Evolutionary conservation across 345 rosid genomes (phyloP).

Genomic region (Noccaea caerulescens): DNA sequence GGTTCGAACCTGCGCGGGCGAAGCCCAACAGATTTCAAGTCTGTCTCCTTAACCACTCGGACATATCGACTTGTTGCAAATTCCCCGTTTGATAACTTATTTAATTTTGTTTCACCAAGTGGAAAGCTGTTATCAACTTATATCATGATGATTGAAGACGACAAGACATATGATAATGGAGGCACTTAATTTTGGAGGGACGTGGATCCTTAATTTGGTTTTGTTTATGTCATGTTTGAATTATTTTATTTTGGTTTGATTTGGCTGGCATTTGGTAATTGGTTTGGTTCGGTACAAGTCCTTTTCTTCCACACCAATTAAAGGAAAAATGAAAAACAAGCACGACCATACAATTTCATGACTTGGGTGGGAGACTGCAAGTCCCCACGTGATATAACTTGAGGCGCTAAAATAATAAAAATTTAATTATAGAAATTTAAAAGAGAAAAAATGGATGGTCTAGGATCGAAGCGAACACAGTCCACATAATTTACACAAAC

Average conservation of each 20-base stretch:
- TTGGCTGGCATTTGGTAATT: background rate
- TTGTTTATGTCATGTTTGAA: background rate
- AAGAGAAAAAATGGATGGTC: slow-evolving; percentile 34
- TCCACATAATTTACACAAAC: slow-evolving; percentile 35
- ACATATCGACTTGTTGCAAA: slow-evolving; percentile 68
- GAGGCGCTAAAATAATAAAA: slow-evolving; percentile 18
- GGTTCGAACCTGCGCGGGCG: slow-evolving; percentile 89
- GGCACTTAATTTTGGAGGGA: background rate
- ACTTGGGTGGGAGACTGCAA: slow-evolving; percentile 14
- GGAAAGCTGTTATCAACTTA: background rate
- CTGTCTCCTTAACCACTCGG: slow-evolving; percentile 99
- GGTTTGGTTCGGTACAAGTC: slow-evolving; percentile 29
- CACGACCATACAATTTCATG: slow-evolving; percentile 17
- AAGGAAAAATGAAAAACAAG: background rate
- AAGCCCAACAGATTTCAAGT: slow-evolving; percentile 91
- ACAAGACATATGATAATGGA: background rate
- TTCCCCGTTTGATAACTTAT: accelerated
- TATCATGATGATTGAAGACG: background rate
- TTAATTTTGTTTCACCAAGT: background rate
- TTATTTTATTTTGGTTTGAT: background rate
- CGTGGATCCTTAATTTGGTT: slow-evolving; percentile 10
- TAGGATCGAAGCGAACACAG: slow-evolving; percentile 7
- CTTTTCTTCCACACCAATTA: slow-evolving; percentile 8
- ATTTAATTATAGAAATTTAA: too few species aligned
- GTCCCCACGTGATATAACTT: slow-evolving; percentile 19